Evolutionary conservation across 345 rosid species (phyloP).

Genomic region (Isatis tinctoria): DNA sequence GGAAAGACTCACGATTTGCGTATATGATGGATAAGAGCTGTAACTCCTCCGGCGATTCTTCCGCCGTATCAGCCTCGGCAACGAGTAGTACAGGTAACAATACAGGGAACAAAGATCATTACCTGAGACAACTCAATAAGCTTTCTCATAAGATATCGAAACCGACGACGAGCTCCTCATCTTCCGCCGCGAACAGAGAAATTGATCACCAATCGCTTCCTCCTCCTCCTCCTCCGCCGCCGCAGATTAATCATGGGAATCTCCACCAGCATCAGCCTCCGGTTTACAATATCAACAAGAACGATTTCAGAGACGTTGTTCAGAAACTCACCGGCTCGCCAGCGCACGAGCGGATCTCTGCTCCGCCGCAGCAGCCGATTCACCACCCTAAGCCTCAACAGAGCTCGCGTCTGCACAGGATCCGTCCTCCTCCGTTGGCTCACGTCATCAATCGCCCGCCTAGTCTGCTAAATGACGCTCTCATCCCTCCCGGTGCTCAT

Average conservation of each 20-base stretch:
- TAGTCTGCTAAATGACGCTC: constrained; percentile 39
- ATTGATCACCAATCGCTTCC: constrained; percentile 33
- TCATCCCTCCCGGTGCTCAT: constrained; percentile 17
- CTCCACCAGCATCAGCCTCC: constrained; percentile 73
- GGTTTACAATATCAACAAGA: constrained; percentile 90
- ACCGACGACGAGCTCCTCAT: constrained; percentile 24
- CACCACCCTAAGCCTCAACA: constrained; percentile 62
- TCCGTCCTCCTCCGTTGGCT: constrained; percentile 87
- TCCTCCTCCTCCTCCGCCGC: neutral
- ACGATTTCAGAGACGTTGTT: constrained; percentile 86
- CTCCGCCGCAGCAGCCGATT: constrained; percentile 60
- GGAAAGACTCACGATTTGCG: neutral
- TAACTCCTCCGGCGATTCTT: constrained; percentile 48
- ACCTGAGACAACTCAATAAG: constrained; percentile 69
- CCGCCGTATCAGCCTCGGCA: constrained; percentile 25
- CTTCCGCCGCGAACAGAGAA: constrained; percentile 32
- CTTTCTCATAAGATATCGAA: constrained; percentile 86
- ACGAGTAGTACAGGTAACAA: constrained; percentile 20
- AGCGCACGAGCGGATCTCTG: constrained; percentile 66
- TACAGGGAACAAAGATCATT: constrained; percentile 30
- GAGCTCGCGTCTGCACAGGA: constrained; percentile 83
- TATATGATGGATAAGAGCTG: constrained; percentile 55
- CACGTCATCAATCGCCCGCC: constrained; percentile 72
- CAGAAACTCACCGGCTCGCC: constrained; percentile 96
- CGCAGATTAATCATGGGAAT: constrained; percentile 24